A percentile compares a stretch with the other conserved stretches of the same genome.
These are phyloP conservation scores for Phytophthora megakarya DNA, from an alignment of 352 stramenopile genomes.

Conservation along the genomic window DNA sequence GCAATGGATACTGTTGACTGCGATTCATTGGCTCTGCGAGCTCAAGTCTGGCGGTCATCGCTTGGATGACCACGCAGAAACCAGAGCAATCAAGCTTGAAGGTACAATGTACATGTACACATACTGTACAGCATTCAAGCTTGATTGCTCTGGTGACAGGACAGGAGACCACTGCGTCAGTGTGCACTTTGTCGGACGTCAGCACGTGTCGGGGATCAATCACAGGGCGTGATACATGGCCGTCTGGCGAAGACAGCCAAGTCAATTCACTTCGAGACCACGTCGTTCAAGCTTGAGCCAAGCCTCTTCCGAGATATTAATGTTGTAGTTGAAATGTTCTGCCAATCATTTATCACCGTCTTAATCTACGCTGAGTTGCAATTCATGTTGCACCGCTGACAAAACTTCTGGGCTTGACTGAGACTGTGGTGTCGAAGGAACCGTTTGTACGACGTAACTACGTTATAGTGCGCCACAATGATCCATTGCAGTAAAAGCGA, in stretches of 20 bases:
- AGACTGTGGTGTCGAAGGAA: no score
- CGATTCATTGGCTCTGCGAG: conserved; percentile 7
- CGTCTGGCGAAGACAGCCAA: not conserved
- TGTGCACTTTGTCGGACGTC: conserved; percentile 5
- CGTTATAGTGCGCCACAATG: no score
- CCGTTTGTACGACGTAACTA: no score
- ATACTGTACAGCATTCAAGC: not conserved
- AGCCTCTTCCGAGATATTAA: no score
- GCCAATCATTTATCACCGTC: not conserved
- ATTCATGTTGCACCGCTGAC: no score
- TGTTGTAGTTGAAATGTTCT: not conserved
- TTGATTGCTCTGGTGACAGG: no score
- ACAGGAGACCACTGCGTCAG: not conserved
- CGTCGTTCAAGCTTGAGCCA: no score
- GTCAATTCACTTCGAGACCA: conserved; percentile 2
- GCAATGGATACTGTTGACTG: no score
- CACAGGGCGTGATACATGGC: not conserved
- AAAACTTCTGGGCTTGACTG: no score
- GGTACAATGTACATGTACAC: no score
- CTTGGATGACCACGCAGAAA: not conserved
- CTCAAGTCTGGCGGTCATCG: conserved; percentile 7
- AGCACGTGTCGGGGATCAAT: conserved; percentile 12
- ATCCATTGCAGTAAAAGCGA: no score
- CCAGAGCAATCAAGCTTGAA: not conserved
- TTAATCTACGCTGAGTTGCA: no score